Evolutionary conservation across 768 basidiomycete species (phyloP), one percentile per base, ranked within the genome.

Genomic region (Galerina sulciceps): DNA sequence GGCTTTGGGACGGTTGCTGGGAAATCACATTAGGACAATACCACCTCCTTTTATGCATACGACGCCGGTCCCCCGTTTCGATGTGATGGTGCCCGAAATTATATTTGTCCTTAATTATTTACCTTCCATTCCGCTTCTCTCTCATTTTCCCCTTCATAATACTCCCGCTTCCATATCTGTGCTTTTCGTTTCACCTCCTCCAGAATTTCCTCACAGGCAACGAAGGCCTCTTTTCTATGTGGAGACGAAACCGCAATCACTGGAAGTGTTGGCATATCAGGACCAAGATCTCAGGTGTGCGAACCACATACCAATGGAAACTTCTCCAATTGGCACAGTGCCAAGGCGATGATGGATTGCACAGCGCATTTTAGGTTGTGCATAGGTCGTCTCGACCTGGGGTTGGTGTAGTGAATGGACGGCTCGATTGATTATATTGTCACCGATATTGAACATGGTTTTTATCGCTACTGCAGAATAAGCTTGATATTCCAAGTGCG

Each of bases 81-180:
- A 34, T 22, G 8, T 2, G 8, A 35, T 49, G 13, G 18, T 15
- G 14, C 36, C 15, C 22, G 36, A 36, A 26, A 26, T 45, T 26
- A n/a, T 34, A 18, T 14, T 26, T 35, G 41, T 36, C 49, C 26
- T 58, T 72, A 79, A 54, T 72, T 65, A 69, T 91, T 91, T 59
- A 79, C 79, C 71, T 91, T 91, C 90, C 90, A 91, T 67, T 84
- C 80, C 10, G 88, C 89, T 49, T 76, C 78, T 34, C 77, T 81
- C 44, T 88, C 87, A 49, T 72, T 71, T 63, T 85, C 83, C 6
- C 85, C 89, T 67, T 88, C 88, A 65, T 95, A 96, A 67, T 84
- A 91, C 69, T 96, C 94, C 65, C 90, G 76, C 77, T 96, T 96
- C 94, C 94, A 96, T 62, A 96, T 90, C 72, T 93, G 93, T 41